Conservation (phyloP, 331 rosid genomes). For the Malus hybrid region DNA sequence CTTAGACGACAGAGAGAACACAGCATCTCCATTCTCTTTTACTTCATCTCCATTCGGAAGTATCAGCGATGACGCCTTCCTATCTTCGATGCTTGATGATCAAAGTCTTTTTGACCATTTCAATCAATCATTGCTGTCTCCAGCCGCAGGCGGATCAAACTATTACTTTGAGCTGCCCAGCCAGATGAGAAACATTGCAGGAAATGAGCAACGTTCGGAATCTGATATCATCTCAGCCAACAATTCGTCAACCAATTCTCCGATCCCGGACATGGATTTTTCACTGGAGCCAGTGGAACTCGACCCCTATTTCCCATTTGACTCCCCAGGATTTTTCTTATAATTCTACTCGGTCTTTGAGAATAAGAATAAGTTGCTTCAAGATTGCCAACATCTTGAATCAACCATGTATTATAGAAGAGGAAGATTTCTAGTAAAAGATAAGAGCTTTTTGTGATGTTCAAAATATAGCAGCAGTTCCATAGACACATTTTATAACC, state of each 20-base stretch:
- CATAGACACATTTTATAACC: background rate
- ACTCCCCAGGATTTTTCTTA: slow-evolving; percentile 34
- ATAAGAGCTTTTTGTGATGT: background rate
- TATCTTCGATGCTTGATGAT: slow-evolving; percentile 26
- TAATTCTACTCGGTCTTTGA: slow-evolving; percentile 1
- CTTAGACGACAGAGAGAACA: slow-evolving; percentile 27
- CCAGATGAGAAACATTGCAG: slow-evolving; percentile 32
- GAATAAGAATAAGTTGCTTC: slow-evolving; percentile 5
- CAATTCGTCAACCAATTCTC: slow-evolving; percentile 52
- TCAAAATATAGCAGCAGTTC: background rate
- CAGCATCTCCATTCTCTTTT: slow-evolving; percentile 39
- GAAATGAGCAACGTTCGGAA: slow-evolving; percentile 38
- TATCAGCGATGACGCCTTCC: slow-evolving; percentile 20
- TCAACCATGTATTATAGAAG: slow-evolving; percentile 1
- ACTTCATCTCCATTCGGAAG: slow-evolving; percentile 50
- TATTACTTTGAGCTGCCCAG: slow-evolving; percentile 32
- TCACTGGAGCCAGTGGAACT: slow-evolving; percentile 35
- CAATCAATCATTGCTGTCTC: slow-evolving; percentile 37
- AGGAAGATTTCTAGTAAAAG: slow-evolving; percentile 9
- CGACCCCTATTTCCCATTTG: slow-evolving; percentile 49
- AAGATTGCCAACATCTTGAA: slow-evolving; percentile 3
- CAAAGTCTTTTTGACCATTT: slow-evolving; percentile 26
- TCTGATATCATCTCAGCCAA: slow-evolving; percentile 56
- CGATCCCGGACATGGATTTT: slow-evolving; percentile 59
- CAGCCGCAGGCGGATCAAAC: slow-evolving; percentile 35